Conservation (phyloP, 805 yeast genomes). For the Candida sithepensis region DNA sequence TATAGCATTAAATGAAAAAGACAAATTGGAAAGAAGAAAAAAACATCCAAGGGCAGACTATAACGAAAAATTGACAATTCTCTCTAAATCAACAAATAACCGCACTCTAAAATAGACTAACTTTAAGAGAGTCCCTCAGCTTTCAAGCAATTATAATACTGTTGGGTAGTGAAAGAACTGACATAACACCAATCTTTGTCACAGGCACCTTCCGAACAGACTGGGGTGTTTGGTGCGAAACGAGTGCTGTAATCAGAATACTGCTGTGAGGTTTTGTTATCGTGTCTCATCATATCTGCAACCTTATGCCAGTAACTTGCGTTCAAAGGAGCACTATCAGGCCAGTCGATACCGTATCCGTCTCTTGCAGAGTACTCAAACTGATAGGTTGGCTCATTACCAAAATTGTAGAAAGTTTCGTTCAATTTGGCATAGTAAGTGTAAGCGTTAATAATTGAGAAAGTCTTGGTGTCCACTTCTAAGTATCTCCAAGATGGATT, state of each 20-base stretch:
- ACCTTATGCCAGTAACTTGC: slow-evolving; percentile 67
- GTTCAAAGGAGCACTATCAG: slow-evolving; percentile 53
- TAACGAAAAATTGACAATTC: too few species aligned
- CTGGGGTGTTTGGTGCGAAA: slow-evolving; percentile 50
- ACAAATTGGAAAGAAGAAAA: too few species aligned
- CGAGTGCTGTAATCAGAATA: slow-evolving; percentile 50
- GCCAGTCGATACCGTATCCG: slow-evolving; percentile 57
- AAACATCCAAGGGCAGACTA: too few species aligned
- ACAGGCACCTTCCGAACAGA: slow-evolving; percentile 51
- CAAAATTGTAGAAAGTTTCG: slow-evolving; percentile 49
- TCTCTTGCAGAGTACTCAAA: slow-evolving; percentile 64
- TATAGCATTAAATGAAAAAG: too few species aligned
- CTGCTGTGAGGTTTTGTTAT: slow-evolving; percentile 42
- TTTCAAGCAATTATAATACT: slow-evolving; percentile 24
- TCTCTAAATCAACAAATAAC: too few species aligned
- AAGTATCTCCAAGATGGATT: slow-evolving; percentile 76
- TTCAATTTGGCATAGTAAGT: slow-evolving; percentile 58
- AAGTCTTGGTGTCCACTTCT: slow-evolving; percentile 58
- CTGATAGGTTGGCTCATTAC: slow-evolving; percentile 60
- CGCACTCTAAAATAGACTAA: too few species aligned
- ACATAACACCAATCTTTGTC: slow-evolving; percentile 39
- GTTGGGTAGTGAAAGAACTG: slow-evolving; percentile 35
- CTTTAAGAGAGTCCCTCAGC: neutral
- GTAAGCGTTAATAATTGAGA: slow-evolving; percentile 55
- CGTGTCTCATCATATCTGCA: slow-evolving; percentile 40